Base-by-base conservation (phyloP, 768 basidiomycete species). In the Boletus vermiculosoides region DNA sequence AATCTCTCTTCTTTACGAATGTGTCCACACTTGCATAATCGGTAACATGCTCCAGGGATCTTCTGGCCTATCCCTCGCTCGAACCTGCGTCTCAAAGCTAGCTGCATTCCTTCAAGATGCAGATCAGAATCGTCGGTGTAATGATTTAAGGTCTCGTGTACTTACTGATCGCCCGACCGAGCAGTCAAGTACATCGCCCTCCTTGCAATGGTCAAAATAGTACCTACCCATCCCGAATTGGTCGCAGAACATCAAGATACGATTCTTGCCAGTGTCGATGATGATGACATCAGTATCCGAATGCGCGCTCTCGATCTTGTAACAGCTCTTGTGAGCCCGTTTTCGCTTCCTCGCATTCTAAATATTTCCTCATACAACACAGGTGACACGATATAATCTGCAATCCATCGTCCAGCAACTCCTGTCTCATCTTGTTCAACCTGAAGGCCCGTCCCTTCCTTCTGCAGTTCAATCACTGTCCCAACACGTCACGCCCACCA, bases 101-200 rank as follows among this genome's bases (percentile, higher is more conserved):
- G 91, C 94, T 22, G 83, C 84, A 31, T 99, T 98, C 71, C 81
- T 98, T 47, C 81, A 94, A 69, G 95, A 98, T 71, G 74, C 86
- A 45, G 97, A 99, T 73, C 97, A 98, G 73, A 99, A 99, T 66
- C 73, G 96, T 98, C 73, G 67, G 95, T 79, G 52, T 58, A 40
- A 50, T 59, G 46, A 56, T 58, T 57, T 61, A 54, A 48, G 25
- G 36, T 58, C 49, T 44, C 30, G 15, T 59, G 34, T 39, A 53
- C 33, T 57, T 51, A 60, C 62, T 71, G 52, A 54, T 62, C 49
- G 42, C 52, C 53, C 59, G 53, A 52, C 54, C 47, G 63, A 63
- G n/a, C 66, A 99, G 96, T 99, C 71, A 94, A 96, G 71, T 99
- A 98, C 70, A 98, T 99, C 58, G 90, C 97, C 0, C 80, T 99